Base-by-base conservation (phyloP, 2,329 filamentous ascomycete genomes). In the Epichloe scottii region DNA sequence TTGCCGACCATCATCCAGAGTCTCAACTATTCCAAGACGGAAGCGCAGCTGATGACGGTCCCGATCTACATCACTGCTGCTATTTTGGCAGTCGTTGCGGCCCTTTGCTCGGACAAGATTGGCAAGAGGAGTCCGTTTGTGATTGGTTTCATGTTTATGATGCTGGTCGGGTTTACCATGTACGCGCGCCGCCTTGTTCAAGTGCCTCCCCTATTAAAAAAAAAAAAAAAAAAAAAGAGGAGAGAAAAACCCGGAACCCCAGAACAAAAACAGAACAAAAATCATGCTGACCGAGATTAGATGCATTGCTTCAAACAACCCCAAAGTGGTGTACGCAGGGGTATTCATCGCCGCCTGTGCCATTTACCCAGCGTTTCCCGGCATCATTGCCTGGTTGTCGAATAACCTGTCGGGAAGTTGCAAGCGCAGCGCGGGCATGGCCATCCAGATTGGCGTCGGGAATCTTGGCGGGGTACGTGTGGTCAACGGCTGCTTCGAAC, bases 331-430 rank as follows among this genome's bases (percentile, higher is more conserved):
- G 11, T 95, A 94, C 57, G 85, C 78, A 0, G 88, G 85, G 0
- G 83, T 84, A 0, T 94, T 90, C 65, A 70, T 94, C 0, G 84
- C 80, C 0, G 84, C 87, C 0, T 76, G 87, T 52, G 85, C 85
- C 2, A 89, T 93, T 51, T 93, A 91, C 57, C 87, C 89, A 0
- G 82, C 79, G 30, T 85, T 93, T 52, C 72, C 87, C 0, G 90
- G 90, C 49, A 84, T 85, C 0, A 85, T 94, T 48, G 75, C 84
- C 0, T 94, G 89, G 89, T 70, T 82, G 0, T 78, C 79, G 35
- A 94, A 93, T 63, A 94, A 94, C 54, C 74, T 86, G 11, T 81
- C 90, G 51, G 73, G 74, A 0, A 72, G 68, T 44, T 75, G 74
- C 64, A 94, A 94, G 65, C 72, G 81, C 5, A 75, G 75, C 8